Evolutionary conservation across 129 eudicot genomes (phyloP), one percentile per base, ranked within the genome.

Genomic region (Glebionis coronaria): DNA sequence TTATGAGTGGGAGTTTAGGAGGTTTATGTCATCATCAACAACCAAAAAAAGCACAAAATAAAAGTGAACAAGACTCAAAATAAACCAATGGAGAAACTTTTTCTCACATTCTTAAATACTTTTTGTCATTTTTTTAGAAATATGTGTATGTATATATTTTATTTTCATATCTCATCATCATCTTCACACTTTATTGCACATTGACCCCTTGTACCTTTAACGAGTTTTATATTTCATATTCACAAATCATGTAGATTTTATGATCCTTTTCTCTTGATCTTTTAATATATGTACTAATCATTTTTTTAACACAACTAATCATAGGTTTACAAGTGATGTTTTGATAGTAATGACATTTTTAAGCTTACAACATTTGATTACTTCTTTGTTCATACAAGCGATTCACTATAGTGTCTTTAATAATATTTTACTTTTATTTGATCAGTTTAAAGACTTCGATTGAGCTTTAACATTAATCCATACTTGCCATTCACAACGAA

Each of bases 51-150:
- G 28, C 42, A 40, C 38, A 23, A 71, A 70, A 21, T 35, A 10
- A 71, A 78, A 71, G 60, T 47, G 28, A 77, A 47, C 66, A 20
- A 55, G 25, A 52, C 61, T 64, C 72, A 67, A 80, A 70, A 56
- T 51, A 76, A 58, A 71, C 65, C 73, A 70, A 76, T 65, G 44
- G 31, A 63, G 71, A 64, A 63, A 59, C 76, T 70, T 47, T 56
- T 23, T 13, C 73, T 49, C 76, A 63, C 68, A 71, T 77, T 64
- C 81, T 70, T 63, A 77, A 64, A 63, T 40, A 42, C 65, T n/a
- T 56, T n/a, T 75, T 63, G 64, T 35, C 55, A n/a, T 75, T 76
- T 70, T 35, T 19, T 27, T 73, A 44, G 51, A 73, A 42, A 56
- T 65, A 47, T 46, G 73, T 76, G 65, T 53, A 63, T 16, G 23